Evolutionary conservation across 225 moss, liverwort and hornwort species (phyloP).

Genomic region (Neckera pumila): DNA sequence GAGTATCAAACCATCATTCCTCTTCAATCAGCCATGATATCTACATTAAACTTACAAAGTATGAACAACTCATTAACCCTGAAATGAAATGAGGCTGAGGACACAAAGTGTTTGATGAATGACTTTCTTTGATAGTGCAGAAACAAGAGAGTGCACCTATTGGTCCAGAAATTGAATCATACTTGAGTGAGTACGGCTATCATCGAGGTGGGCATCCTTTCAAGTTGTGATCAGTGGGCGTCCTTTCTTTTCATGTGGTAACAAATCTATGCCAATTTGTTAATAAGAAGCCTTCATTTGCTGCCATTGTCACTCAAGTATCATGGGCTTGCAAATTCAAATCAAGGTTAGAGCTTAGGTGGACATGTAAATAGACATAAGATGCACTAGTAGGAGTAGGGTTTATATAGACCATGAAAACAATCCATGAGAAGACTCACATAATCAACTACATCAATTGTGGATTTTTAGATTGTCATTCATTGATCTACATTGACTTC

Average conservation of each 20-base stretch:
- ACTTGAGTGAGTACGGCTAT: too few relatives aligned
- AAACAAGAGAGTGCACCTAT: too few relatives aligned
- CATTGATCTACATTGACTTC: rapidly evolving
- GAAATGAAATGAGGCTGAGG: too few relatives aligned
- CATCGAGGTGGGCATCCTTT: too few relatives aligned
- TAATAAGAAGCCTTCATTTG: not conserved
- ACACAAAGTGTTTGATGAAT: too few relatives aligned
- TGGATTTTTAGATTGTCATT: not conserved
- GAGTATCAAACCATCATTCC: too few relatives aligned
- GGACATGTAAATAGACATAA: not conserved
- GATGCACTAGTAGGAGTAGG: not conserved
- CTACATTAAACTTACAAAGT: not conserved
- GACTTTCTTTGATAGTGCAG: too few relatives aligned
- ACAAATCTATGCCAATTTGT: not conserved
- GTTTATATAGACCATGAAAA: not conserved
- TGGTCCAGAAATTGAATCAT: too few relatives aligned
- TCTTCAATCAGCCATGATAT: not conserved
- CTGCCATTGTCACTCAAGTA: not conserved
- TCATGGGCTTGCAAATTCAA: not conserved
- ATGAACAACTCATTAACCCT: too few relatives aligned
- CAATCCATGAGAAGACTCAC: not conserved
- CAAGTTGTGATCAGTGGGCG: too few relatives aligned
- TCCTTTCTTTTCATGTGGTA: not conserved
- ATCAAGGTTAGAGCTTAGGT: too few relatives aligned
- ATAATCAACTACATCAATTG: not conserved